Base-by-base conservation (phyloP, 306 rosid species). In the Carpinus viminea region DNA sequence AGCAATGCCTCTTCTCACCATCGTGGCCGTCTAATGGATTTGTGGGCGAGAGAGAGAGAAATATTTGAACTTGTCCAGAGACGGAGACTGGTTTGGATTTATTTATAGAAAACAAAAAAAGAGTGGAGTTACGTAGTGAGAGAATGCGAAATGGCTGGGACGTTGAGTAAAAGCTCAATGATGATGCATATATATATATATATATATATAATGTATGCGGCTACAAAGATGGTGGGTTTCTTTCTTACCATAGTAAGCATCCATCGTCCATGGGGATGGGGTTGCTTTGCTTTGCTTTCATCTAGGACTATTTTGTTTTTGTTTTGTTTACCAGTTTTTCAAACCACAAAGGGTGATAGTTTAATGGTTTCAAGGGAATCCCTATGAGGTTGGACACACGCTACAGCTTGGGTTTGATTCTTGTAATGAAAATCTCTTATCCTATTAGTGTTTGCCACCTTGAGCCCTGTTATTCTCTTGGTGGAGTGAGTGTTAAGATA, bases 1-100 rank as follows among this genome's bases (percentile, higher is more conserved):
- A 48, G 43, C 62, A 74, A 66, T 70, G 75, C 79, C 71, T 83
- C 73, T 79, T 83, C 85, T 74, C 79, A 62, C 53, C 59, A 6
- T 55, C 93, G 90, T 89, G 38, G 73, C 53, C 0, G 38, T 12
- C 24, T 15, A 59, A 11, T 10, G 36, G 13, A 59, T 24, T 3
- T 28, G 8, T 21, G 65, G 24, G 4, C 13, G 38, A 11, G 9
- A 55, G 65, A 9, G 34, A 17, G 12, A 5, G 31, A 66, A 66
- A 11, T 66, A 8, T 41, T 41, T 10, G 2, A 66, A 41, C 50
- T 18, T 31, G 8, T n/a, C n/a, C 13, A 38, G 3, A 41, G 50
- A 68, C 15, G 3, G 4, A 68, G 51, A 41, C 72, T 18, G 16
- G 51, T n/a, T 66, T 41, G 72, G 72, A 48, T 10, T 48, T 48